phyloP scores from a whole-genome alignment of 1,284 basidiomycete species.

The Sporisorium scitamineum region DNA sequence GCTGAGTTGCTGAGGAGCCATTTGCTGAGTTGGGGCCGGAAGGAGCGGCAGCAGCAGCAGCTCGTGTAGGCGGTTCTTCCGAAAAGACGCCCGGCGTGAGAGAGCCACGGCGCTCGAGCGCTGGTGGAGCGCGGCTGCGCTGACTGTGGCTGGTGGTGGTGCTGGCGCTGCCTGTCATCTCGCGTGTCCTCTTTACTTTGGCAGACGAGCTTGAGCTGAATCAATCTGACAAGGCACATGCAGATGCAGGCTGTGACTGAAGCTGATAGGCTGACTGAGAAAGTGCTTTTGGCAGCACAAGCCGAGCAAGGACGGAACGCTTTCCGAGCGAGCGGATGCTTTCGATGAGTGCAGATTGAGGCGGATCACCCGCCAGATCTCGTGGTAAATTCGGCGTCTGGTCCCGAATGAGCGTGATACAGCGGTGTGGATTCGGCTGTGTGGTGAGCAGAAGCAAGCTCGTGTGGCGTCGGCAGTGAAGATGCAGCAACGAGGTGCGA shows the following conservation, averaged over 20 bases:
- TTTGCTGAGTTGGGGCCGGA: conserved; percentile 9
- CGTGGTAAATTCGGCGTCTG: neutral
- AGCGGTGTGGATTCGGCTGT: too few species aligned
- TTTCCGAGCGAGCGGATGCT: too few species aligned
- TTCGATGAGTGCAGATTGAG: conserved; percentile 1
- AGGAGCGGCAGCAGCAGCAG: conserved; percentile 1
- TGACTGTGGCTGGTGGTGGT: conserved; percentile 1
- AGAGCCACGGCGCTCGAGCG: conserved; percentile 32
- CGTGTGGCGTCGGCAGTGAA: conserved; percentile 1
- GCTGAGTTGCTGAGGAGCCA: conserved; percentile 4
- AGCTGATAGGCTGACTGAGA: neutral
- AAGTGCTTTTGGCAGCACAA: neutral
- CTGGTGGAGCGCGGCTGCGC: conserved; percentile 10
- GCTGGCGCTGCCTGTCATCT: conserved; percentile 15
- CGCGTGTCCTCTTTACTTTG: conserved; percentile 7
- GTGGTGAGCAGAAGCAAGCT: neutral
- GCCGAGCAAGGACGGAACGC: neutral
- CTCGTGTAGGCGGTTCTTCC: conserved; percentile 49
- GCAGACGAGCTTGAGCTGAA: neutral
- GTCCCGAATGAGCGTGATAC: conserved; percentile 1
- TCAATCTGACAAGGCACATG: neutral
- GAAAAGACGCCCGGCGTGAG: conserved; percentile 48
- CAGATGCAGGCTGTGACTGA: neutral
- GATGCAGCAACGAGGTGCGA: neutral
- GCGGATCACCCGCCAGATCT: neutral